These are phyloP conservation scores for Royoungia palumana DNA, from an alignment of 768 basidiomycete genomes.

Conservation along the genomic window DNA sequence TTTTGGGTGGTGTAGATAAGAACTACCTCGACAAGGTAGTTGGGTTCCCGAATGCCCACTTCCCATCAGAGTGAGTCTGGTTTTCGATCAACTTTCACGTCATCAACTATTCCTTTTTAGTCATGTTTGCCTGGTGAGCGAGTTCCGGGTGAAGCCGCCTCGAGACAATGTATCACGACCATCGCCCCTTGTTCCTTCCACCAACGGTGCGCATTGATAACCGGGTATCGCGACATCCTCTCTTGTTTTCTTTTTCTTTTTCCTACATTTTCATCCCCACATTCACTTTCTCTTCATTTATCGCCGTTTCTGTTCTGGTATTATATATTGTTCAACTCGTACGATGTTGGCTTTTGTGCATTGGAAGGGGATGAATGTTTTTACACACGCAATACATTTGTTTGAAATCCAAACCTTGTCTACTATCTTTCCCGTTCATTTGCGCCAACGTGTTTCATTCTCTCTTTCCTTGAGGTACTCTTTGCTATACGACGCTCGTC, in stretches of 20 bases:
- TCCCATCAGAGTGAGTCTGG: constrained; percentile 88
- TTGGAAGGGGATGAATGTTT: constrained; percentile 16
- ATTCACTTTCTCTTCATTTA: constrained; percentile 14
- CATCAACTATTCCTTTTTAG: constrained; percentile 35
- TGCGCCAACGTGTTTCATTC: background rate
- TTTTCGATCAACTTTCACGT: constrained; percentile 3
- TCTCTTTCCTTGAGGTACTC: background rate
- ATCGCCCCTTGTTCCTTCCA: constrained; percentile 38
- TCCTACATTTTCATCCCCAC: constrained; percentile 7
- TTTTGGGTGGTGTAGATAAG: constrained; percentile 86
- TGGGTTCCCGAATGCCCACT: constrained; percentile 95
- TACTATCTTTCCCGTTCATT: constrained; percentile 5
- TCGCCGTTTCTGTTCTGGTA: constrained; percentile 23
- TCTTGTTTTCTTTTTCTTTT: constrained; percentile 5
- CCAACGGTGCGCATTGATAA: constrained; percentile 34
- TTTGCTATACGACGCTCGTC: background rate
- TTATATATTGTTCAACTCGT: constrained; percentile 24
- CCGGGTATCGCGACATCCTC: constrained; percentile 5
- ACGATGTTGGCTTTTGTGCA: constrained; percentile 27
- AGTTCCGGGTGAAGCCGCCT: constrained; percentile 79
- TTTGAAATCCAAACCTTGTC: constrained; percentile 15
- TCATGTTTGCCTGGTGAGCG: constrained; percentile 66
- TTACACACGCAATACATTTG: constrained; percentile 21
- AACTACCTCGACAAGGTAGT: constrained; percentile 85
- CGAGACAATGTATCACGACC: constrained; percentile 42